Base-by-base conservation (phyloP, 2,329 filamentous ascomycete species). In the Fusarium continuum region DNA sequence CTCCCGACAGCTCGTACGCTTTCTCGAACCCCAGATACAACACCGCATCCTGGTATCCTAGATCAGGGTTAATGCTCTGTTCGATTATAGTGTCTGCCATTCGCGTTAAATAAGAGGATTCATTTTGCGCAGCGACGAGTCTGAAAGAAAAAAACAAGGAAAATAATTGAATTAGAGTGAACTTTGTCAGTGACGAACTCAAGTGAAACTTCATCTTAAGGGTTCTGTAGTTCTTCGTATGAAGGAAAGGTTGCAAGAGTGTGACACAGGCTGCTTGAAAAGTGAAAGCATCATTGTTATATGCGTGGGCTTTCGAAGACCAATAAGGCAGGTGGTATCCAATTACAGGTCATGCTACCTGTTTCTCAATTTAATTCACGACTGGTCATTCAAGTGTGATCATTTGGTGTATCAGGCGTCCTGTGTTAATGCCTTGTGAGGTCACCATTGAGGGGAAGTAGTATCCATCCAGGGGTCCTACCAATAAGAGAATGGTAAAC, bases 41-140 rank as follows among this genome's bases (percentile, higher is more conserved):
- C 5, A 81, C 79, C 3, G 77, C 78, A 51, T 81, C 73, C 19
- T 77, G 76, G 60, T 83, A 83, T 55, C 76, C 73, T 34, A 75
- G 75, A n/a, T 77, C 77, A 0, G 78, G 70, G 0, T 19, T 0
- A 2, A 81, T 72, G 4, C 75, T 73, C 61, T 75, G 72, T 44
- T 71, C 67, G 35, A 83, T 78, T 64, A 81, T 80, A 3, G 81
- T 83, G 44, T 81, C 75, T 10, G 81, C 78, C 75, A 83, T 81
- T 3, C 41, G 50, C 1, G 47, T 52, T 9, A 68, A 25, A 26
- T 64, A 61, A 0, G 46, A 44, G 2, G 14, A 8, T 10, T 22
- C 22, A 6, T 9, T 8, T 10, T 46, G 29, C 4, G 48, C 22
- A 23, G 11, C 29, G 2, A 23, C 19, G 8, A 25, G n/a, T 2